Conservation (phyloP, 805 yeast species). For the Wickerhamomyces hampshirensis region DNA sequence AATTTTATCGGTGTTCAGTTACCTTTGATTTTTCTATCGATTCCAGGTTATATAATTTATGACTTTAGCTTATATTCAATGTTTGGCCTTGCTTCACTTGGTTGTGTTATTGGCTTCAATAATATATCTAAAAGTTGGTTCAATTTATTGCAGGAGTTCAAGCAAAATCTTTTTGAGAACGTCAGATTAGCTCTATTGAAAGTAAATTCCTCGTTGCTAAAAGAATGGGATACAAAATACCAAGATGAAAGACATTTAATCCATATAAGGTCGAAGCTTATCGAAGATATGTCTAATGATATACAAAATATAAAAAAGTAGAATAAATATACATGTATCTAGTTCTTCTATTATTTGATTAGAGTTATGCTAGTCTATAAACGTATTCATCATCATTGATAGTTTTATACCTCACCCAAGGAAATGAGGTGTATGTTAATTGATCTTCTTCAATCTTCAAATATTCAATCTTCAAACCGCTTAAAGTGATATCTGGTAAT, state of each 20-base stretch:
- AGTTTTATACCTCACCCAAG: slow-evolving; percentile 69
- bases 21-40: slow-evolving; percentile 25
- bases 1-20: slow-evolving; percentile 28
- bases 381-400: slow-evolving; percentile 32
- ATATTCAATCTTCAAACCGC: slow-evolving; percentile 64
- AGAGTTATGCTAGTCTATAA: slow-evolving; percentile 17
- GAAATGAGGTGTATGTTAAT: slow-evolving; percentile 62
- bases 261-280: slow-evolving; percentile 10
- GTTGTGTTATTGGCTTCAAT: slow-evolving; percentile 27
- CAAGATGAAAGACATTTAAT: slow-evolving; percentile 14
- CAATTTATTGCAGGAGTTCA: slow-evolving; percentile 19
- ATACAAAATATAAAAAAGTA: not conserved
- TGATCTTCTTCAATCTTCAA: slow-evolving; percentile 57
- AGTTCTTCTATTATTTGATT: no score
- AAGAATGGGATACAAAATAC: slow-evolving; percentile 21
- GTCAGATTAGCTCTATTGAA: slow-evolving; percentile 18
- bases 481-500: slow-evolving; percentile 58
- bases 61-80: slow-evolving; percentile 28
- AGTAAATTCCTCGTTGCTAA: slow-evolving; percentile 15
- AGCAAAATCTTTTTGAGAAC: slow-evolving; percentile 20
- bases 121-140: slow-evolving; percentile 29
- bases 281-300: slow-evolving; percentile 11
- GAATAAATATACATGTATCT: not conserved
- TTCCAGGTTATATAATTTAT: slow-evolving; percentile 25
- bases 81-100: slow-evolving; percentile 28